phyloP scores from a whole-genome alignment of 106 monocot genomes.

The Allium cepa region DNA sequence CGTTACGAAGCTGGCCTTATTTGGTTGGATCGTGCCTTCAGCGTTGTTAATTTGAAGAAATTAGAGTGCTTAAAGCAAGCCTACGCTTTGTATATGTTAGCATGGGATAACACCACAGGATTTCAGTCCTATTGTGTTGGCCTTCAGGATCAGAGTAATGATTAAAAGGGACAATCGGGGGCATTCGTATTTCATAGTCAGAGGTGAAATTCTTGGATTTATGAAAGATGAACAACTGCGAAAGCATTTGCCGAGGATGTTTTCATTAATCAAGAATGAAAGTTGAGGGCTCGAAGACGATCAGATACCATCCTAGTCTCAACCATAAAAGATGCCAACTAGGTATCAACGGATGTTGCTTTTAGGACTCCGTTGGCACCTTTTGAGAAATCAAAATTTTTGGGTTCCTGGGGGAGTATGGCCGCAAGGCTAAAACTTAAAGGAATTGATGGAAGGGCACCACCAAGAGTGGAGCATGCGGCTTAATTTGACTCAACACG shows the following conservation, averaged over 20 bases:
- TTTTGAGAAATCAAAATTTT: conserved; percentile 35
- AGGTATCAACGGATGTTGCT: conserved; percentile 54
- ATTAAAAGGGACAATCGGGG: conserved; percentile 21
- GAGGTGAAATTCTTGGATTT: conserved; percentile 87
- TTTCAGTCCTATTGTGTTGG: conserved; percentile 16
- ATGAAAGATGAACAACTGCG: conserved; percentile 77
- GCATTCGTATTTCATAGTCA: conserved; percentile 43
- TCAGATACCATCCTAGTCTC: conserved; percentile 50
- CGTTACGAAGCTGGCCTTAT: no score
- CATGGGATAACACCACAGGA: conserved; percentile 16
- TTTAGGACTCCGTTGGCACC: conserved; percentile 32
- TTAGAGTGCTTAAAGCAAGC: conserved; percentile 16
- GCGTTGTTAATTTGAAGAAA: conserved; percentile 7
- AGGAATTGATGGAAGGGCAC: conserved; percentile 16
- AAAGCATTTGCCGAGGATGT: conserved; percentile 73
- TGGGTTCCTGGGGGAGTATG: conserved; percentile 18
- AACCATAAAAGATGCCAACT: conserved; percentile 43
- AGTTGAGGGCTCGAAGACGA: conserved; percentile 54
- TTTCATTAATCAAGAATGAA: conserved; percentile 59
- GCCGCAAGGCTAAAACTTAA: conserved; percentile 15
- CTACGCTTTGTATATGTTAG: conserved; percentile 11
- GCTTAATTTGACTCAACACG: conserved; percentile 15
- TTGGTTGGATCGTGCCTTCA: no score
- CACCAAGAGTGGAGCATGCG: conserved; percentile 12
- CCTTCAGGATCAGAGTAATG: conserved; percentile 14